These are phyloP conservation scores for Cladorrhinum sp. DNA, from an alignment of 2,329 filamentous ascomycete genomes.

Conservation along the genomic window DNA sequence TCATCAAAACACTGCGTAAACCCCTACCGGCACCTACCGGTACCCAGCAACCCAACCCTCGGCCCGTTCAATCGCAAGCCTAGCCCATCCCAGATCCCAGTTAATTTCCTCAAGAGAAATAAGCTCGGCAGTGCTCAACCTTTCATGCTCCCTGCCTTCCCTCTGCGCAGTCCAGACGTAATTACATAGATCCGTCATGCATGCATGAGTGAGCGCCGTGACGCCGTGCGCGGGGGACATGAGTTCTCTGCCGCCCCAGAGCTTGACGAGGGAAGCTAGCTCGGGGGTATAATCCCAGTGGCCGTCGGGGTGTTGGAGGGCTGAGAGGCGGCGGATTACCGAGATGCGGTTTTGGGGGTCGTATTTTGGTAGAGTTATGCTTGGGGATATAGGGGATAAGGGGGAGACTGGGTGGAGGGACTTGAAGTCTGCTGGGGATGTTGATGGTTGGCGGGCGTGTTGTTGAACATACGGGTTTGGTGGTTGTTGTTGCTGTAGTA, in stretches of 20 bases:
- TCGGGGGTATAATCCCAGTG: slow-evolving; percentile 19
- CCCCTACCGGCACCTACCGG: too few species aligned
- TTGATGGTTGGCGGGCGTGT: not conserved
- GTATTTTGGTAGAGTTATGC: slow-evolving; percentile 6
- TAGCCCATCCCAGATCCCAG: slow-evolving; percentile 24
- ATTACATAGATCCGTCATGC: slow-evolving; percentile 18
- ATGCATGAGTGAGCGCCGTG: slow-evolving; percentile 23
- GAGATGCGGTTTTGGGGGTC: slow-evolving; percentile 23
- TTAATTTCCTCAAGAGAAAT: slow-evolving; percentile 19
- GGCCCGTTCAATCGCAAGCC: slow-evolving; percentile 12
- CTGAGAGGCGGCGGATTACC: slow-evolving; percentile 18
- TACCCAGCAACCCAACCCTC: slow-evolving; percentile 12
- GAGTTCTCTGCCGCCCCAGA: slow-evolving; percentile 15
- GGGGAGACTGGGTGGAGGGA: not conserved
- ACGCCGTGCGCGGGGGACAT: slow-evolving; percentile 10
- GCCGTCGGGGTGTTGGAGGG: slow-evolving; percentile 23
- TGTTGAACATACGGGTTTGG: not conserved
- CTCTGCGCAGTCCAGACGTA: slow-evolving; percentile 23
- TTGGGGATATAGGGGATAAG: slow-evolving; percentile 1
- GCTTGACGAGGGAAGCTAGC: slow-evolving; percentile 18
- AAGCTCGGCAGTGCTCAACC: slow-evolving; percentile 19
- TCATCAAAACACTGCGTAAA: too few species aligned
- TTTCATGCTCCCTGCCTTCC: slow-evolving; percentile 18
- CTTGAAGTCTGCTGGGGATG: not conserved
- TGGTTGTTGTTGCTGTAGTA: slow-evolving; percentile 1